Conservation (phyloP, 2,329 filamentous ascomycete genomes). For the Colletotrichum sidae region DNA sequence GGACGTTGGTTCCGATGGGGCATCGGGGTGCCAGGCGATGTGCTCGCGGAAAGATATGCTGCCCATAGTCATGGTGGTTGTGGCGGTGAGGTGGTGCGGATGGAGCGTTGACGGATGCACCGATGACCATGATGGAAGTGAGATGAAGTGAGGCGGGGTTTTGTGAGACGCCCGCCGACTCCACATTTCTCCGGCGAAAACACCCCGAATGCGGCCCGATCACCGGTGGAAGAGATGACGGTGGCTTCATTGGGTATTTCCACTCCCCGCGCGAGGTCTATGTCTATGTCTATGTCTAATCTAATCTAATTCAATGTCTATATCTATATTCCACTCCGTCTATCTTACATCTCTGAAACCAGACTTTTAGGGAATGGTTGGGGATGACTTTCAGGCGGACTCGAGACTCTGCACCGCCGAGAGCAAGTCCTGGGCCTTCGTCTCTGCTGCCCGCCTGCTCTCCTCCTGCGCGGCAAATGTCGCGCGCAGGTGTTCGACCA, state of each 20-base stretch:
- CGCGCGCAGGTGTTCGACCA: constrained; percentile 51
- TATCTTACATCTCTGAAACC: too few relatives aligned
- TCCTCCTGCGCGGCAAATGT: constrained; percentile 50
- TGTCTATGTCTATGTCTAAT: constrained; percentile 31
- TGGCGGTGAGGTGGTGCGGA: neutral
- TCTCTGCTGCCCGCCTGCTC: constrained; percentile 36
- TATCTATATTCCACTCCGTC: neutral
- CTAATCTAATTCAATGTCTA: too few relatives aligned
- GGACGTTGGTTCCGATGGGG: constrained; percentile 68
- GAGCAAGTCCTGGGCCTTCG: constrained; percentile 35
- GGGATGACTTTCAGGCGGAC: neutral
- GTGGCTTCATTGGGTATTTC: neutral
- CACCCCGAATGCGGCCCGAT: neutral
- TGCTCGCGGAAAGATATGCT: constrained; percentile 68
- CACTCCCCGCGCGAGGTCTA: constrained; percentile 22
- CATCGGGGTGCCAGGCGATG: constrained; percentile 68
- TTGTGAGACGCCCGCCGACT: neutral
- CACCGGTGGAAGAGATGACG: too few relatives aligned
- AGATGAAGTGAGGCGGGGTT: constrained; percentile 1
- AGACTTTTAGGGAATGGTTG: too few relatives aligned
- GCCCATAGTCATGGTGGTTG: constrained; percentile 45
- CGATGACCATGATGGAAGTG: neutral
- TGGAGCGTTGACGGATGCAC: neutral
- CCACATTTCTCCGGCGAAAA: constrained; percentile 26
- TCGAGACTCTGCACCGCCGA: constrained; percentile 33